A percentile compares a stretch with the other conserved stretches of the same genome.
Evolutionary conservation across 1,284 basidiomycete genomes (phyloP).

Genomic region (Microbotryum saponariae): DNA sequence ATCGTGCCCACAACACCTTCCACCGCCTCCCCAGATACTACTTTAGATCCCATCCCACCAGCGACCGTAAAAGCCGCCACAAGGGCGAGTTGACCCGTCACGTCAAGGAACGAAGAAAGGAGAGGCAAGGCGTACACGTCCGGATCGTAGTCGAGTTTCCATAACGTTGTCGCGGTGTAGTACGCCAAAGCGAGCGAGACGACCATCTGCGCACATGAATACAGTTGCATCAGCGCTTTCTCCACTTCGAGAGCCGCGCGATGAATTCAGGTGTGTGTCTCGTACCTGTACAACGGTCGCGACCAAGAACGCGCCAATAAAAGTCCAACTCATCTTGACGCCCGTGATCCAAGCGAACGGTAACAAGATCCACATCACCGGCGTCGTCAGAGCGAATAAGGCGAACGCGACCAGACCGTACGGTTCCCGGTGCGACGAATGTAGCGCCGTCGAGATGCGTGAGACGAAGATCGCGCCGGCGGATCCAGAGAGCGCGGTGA

Average conservation of each 20-base stretch:
- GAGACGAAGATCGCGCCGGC: conserved; percentile 89
- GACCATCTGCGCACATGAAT: conserved; percentile 4
- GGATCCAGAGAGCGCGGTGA: conserved; percentile 80
- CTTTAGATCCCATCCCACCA: conserved; percentile 32
- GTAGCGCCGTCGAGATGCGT: conserved; percentile 75
- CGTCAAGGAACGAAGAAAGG: conserved; percentile 81
- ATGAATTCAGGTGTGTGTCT: conserved; percentile 38
- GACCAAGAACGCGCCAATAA: conserved; percentile 55
- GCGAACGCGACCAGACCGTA: conserved; percentile 45
- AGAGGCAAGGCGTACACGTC: conserved; percentile 89
- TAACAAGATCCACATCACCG: conserved; percentile 67
- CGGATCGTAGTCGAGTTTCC: conserved; percentile 75
- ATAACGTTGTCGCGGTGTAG: conserved; percentile 64
- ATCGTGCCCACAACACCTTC: no score
- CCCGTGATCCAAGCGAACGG: conserved; percentile 56
- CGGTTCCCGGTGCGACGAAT: conserved; percentile 46
- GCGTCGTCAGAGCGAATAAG: conserved; percentile 63
- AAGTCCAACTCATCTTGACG: conserved; percentile 58
- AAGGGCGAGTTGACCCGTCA: conserved; percentile 78
- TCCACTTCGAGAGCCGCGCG: not conserved
- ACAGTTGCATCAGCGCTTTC: not conserved
- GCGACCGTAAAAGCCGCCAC: conserved; percentile 43
- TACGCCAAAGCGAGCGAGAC: conserved; percentile 14
- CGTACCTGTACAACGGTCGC: conserved; percentile 63
- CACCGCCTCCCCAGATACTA: no score